Conservation (phyloP, 129 eudicot species). For the Logfia minima region DNA sequence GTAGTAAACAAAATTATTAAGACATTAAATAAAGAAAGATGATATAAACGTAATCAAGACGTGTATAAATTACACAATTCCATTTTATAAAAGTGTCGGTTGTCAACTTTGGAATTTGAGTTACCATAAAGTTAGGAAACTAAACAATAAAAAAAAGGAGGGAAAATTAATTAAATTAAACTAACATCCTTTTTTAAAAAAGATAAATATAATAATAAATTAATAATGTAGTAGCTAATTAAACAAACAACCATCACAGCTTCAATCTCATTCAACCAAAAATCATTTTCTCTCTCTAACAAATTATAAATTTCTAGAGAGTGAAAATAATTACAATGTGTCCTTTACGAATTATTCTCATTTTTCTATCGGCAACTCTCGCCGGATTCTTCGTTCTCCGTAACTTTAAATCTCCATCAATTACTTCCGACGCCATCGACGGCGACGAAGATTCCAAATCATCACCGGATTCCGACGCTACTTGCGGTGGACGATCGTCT, state of each 20-base stretch:
- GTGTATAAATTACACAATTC: not conserved
- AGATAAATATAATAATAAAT: too few relatives aligned
- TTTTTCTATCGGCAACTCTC: constrained; percentile 69
- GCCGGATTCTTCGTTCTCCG: constrained; percentile 64
- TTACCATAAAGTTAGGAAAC: not conserved
- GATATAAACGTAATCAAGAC: not conserved
- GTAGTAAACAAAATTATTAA: too few relatives aligned
- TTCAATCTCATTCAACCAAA: constrained; percentile 24
- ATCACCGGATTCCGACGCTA: constrained; percentile 23
- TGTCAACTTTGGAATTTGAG: not conserved
- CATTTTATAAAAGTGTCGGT: not conserved
- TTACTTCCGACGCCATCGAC: constrained; percentile 26
- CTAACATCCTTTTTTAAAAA: not conserved
- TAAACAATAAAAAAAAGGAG: constrained; percentile 1
- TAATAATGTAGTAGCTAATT: too few relatives aligned
- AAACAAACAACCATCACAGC: not conserved
- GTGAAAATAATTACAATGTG: constrained; percentile 44
- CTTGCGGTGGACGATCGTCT: constrained; percentile 22
- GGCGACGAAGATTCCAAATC: constrained; percentile 18
- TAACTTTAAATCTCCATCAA: constrained; percentile 56
- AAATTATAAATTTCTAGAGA: constrained; percentile 9
- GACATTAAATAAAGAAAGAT: too few relatives aligned
- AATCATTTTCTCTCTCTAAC: constrained; percentile 39
- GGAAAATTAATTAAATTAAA: not conserved
- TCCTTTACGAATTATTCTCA: constrained; percentile 64